Evolutionary conservation across 2,329 filamentous ascomycete genomes (phyloP).

Genomic region (Verticillium dahliae): DNA sequence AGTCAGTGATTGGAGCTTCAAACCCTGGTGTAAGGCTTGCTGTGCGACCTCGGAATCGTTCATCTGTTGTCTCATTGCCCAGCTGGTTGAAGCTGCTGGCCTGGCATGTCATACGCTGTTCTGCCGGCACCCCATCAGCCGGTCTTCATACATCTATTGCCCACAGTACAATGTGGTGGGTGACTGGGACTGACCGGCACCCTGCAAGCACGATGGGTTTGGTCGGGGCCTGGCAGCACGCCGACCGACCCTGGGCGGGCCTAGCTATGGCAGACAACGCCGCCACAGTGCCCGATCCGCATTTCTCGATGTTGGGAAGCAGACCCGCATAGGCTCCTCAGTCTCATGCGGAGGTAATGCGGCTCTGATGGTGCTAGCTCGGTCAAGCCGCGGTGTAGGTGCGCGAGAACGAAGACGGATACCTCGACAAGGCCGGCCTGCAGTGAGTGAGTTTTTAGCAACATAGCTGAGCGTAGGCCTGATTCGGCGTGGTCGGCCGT

Average conservation of each 20-base stretch:
- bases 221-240: background rate
- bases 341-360: background rate
- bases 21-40: no score
- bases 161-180: no score
- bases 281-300: no score
- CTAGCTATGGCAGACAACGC: background rate
- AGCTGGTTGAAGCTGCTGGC: no score
- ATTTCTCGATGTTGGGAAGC: no score
- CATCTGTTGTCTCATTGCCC: no score
- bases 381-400: background rate
- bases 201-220: background rate
- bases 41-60: no score
- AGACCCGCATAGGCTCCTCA: background rate
- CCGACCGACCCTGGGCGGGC: background rate
- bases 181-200: background rate
- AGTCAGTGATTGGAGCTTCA: no score
- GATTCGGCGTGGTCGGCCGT: background rate
- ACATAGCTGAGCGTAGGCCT: background rate
- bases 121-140: no score
- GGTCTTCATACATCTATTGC: no score
- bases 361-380: background rate
- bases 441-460: background rate
- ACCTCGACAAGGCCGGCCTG: background rate
- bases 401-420: background rate
- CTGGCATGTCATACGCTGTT: no score